Percentiles rank a stretch among this genome's conserved stretches.
Conservation (phyloP, 352 stramenopile species). For the Aphanomyces cochlioides region DNA sequence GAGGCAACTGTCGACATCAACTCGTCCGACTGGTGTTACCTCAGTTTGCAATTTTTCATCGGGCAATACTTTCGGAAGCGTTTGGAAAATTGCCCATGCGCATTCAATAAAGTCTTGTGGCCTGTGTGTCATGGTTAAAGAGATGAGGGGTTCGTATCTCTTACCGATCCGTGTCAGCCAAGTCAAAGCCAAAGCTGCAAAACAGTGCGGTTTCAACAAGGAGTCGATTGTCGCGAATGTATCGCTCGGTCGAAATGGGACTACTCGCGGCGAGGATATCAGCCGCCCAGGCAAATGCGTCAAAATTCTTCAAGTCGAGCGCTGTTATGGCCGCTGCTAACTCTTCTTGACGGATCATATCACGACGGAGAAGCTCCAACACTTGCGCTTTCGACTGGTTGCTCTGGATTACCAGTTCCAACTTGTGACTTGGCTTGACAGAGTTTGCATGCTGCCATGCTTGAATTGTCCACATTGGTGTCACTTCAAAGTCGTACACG, state of each 20-base stretch:
- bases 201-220: constrained; percentile 5
- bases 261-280: constrained; percentile 7
- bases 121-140: no score
- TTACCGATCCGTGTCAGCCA: not conserved
- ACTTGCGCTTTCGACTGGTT: not conserved
- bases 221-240: not conserved
- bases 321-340: not conserved
- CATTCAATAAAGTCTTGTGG: constrained; percentile 12
- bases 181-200: constrained; percentile 23
- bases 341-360: constrained; percentile 1
- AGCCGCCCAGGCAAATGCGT: not conserved
- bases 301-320: not conserved
- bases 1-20: not conserved
- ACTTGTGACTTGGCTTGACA: not conserved
- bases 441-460: not conserved
- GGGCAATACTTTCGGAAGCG: constrained; percentile 7
- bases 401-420: not conserved
- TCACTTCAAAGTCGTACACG: constrained; percentile 12
- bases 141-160: not conserved
- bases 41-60: not conserved
- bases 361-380: not conserved
- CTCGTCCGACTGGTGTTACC: not conserved
- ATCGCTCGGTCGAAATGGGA: not conserved
- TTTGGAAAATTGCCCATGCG: constrained; percentile 27
- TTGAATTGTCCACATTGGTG: constrained; percentile 17